A percentile compares a stretch with the other conserved stretches of the same genome.
Evolutionary conservation across 805 yeast species (phyloP).

Genomic region (Candida taoyuanica): DNA sequence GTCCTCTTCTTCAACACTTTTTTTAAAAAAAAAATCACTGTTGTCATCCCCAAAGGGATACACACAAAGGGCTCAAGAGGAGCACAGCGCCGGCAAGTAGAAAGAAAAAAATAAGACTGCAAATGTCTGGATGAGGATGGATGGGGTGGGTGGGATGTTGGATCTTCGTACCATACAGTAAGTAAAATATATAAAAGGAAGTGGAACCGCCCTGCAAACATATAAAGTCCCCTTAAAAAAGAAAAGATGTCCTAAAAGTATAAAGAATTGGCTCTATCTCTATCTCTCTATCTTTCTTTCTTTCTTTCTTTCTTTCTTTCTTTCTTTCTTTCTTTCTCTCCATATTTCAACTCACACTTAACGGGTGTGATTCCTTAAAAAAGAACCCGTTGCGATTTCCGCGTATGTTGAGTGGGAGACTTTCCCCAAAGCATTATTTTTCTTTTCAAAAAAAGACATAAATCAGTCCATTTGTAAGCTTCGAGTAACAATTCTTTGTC

Average conservation of each 20-base stretch:
- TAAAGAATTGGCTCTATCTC: background rate
- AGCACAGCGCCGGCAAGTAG: slow-evolving; percentile 19
- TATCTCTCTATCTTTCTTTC: background rate
- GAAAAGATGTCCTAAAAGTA: too few relatives aligned
- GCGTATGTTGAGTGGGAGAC: slow-evolving; percentile 73
- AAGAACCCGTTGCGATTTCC: slow-evolving; percentile 52
- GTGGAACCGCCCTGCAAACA: too few relatives aligned
- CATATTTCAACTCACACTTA: slow-evolving; percentile 2
- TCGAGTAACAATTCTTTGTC: slow-evolving; percentile 74
- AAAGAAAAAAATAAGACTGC: too few relatives aligned
- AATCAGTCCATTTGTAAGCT: slow-evolving; percentile 51
- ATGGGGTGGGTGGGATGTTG: too few relatives aligned
- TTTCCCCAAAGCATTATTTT: slow-evolving; percentile 79
- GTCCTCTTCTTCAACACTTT: slow-evolving; percentile 1
- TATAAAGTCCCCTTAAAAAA: too few relatives aligned
- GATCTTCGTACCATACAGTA: too few relatives aligned
- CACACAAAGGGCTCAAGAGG: slow-evolving; percentile 24
- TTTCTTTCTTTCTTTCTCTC: too few relatives aligned
- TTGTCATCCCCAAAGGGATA: slow-evolving; percentile 2
- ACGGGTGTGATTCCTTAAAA: slow-evolving; percentile 12
- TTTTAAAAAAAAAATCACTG: slow-evolving; percentile 2
- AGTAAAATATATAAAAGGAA: too few relatives aligned
- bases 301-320: background rate
- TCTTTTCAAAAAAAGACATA: slow-evolving; percentile 11
- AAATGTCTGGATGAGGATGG: too few relatives aligned